These are phyloP conservation scores for Candida schatavii DNA, from an alignment of 805 yeast genomes.

Conservation along the genomic window DNA sequence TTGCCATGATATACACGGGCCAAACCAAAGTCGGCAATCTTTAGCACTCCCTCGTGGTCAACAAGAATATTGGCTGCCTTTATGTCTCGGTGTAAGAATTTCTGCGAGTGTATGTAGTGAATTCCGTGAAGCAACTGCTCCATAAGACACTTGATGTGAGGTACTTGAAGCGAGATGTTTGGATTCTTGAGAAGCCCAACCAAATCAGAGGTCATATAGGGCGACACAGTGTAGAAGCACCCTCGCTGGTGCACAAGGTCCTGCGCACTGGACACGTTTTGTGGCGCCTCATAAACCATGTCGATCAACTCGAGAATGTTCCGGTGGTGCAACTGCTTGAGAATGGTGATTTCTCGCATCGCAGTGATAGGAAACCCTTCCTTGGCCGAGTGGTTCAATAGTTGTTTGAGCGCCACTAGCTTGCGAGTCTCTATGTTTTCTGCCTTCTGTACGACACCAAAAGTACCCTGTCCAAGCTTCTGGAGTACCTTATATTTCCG, in stretches of 20 bases:
- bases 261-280: conserved; percentile 27
- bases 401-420: conserved; percentile 83
- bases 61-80: conserved; percentile 94
- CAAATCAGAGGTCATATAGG: conserved; percentile 89
- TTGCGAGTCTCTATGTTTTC: conserved; percentile 48
- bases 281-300: conserved; percentile 53
- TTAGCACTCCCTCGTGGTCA: conserved; percentile 71
- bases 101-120: conserved; percentile 67
- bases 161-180: conserved; percentile 50
- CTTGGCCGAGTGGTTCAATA: conserved; percentile 71
- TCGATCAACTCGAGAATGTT: conserved; percentile 78
- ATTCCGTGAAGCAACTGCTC: conserved; percentile 76
- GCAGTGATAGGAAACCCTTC: conserved; percentile 94
- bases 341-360: conserved; percentile 81
- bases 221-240: conserved; percentile 80
- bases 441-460: conserved; percentile 81
- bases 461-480: conserved; percentile 46
- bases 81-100: conserved; percentile 79
- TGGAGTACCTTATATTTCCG: conserved; percentile 30
- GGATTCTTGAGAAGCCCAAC: conserved; percentile 88
- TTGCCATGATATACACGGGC: conserved; percentile 73
- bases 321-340: conserved; percentile 64
- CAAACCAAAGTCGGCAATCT: conserved; percentile 93
- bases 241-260: conserved; percentile 39
- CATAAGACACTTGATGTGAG: conserved; percentile 83